Evolutionary conservation across 2,329 filamentous ascomycete genomes (phyloP), one percentile per base, ranked within the genome.

Genomic region (Cordyceps cateniannulata): DNA sequence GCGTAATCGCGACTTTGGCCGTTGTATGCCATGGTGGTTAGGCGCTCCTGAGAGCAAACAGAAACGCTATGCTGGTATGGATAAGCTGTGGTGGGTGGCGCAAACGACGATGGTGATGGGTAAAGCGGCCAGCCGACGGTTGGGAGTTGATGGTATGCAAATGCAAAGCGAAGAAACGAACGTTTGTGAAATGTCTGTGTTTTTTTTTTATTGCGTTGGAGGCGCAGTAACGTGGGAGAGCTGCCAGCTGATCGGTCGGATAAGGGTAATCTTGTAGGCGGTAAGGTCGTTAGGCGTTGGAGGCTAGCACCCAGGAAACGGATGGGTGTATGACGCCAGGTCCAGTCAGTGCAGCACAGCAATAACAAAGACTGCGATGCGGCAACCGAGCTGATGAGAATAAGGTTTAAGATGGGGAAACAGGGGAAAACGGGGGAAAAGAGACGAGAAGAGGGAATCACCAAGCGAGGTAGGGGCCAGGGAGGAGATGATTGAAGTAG

Each of bases 1-100:
- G 84, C 79, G 66, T 85, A 87, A 60, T 82, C 82, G 65, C 83
- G 80, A 75, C 81, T 79, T 69, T 77, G 75, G 71, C 84, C 83
- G 75, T 84, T 83, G 76, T 89, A 89, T 69, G 86, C 86, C 76
- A 78, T 78, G 62, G 62, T 73, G 66, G 63, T 64, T 68, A 60
- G 47, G 55, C 67, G 59, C 63, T 56, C 38, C 51, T 35, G 27
- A 25, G 52, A 44, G 48, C 32, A 40, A 44, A 32, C 40, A 25
- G 20, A 54, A 29, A 49, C 42, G 59, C 47, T 61, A 52, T 45
- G 52, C 44, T 49, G 32, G 29, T 40, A 24, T 50, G 45, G 45
- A 45, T 38, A 40, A 24, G n/a, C 44, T 50, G 47, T 27, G 32
- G 45, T 48, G 40, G 32, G 16, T 29, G 16, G 44, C 22, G 42